These are phyloP conservation scores for Xylaria bambusicola DNA, from an alignment of 495 filamentous ascomycete genomes.

Conservation along the genomic window DNA sequence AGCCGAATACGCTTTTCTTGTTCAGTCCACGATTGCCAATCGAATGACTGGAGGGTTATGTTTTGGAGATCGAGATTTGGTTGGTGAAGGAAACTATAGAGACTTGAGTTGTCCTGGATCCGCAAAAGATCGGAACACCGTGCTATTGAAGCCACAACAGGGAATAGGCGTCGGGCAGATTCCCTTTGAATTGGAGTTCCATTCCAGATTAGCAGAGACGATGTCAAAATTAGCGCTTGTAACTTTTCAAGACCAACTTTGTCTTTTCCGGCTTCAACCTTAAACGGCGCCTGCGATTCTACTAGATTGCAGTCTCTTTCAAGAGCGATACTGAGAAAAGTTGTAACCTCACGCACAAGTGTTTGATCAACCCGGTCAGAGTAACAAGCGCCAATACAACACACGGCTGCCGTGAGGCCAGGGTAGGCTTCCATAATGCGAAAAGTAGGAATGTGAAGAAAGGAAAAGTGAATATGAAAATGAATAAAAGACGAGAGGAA, in stretches of 20 bases:
- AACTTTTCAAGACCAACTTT: conserved; percentile 58
- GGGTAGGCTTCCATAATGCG: conserved; percentile 59
- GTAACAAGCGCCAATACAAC: conserved; percentile 69
- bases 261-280: conserved; percentile 36
- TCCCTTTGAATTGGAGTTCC: conserved; percentile 60
- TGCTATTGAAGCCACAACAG: conserved; percentile 52
- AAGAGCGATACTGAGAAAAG: conserved; percentile 52
- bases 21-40: conserved; percentile 65
- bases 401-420: conserved; percentile 61
- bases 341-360: conserved; percentile 61
- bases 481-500: conserved; percentile 63
- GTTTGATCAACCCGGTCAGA: conserved; percentile 53
- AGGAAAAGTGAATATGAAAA: conserved; percentile 68
- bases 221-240: conserved; percentile 58
- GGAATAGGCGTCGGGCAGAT: conserved; percentile 54
- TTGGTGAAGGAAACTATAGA: conserved; percentile 50
- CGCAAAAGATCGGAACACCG: conserved; percentile 52
- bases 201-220: conserved; percentile 63
- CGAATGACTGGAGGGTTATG: conserved; percentile 43
- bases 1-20: conserved; percentile 65
- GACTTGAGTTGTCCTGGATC: conserved; percentile 36
- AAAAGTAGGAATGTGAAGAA: conserved; percentile 69
- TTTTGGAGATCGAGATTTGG: conserved; percentile 39
- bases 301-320: conserved; percentile 51
- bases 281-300: conserved; percentile 32